Percentiles rank a stretch among this genome's conserved stretches.
Evolutionary conservation across 306 rosid genomes (phyloP).

Genomic region (Inga oerstediana): DNA sequence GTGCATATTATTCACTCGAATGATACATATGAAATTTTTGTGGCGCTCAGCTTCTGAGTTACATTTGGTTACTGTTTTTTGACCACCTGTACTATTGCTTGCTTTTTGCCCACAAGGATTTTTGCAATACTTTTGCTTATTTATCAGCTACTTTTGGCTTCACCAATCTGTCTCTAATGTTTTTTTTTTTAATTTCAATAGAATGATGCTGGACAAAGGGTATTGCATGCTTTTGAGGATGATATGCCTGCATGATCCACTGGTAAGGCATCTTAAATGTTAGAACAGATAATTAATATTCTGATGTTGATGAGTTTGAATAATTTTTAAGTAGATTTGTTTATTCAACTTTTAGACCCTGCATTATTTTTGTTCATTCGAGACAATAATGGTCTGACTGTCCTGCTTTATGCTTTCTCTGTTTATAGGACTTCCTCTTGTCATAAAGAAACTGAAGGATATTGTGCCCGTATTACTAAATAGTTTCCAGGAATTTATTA

Average conservation of each 20-base stretch:
- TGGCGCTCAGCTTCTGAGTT: slow-evolving; percentile 1
- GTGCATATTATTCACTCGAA: neutral
- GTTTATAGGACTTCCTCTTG: slow-evolving; percentile 55
- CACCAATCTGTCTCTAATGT: slow-evolving; percentile 36
- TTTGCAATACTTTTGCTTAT: neutral
- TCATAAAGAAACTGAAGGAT: slow-evolving; percentile 60
- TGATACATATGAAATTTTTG: neutral
- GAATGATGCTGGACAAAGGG: slow-evolving; percentile 53
- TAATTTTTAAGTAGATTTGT: neutral
- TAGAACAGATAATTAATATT: neutral
- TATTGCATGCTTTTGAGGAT: slow-evolving; percentile 66
- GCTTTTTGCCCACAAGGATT: slow-evolving; percentile 4
- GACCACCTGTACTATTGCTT: slow-evolving; percentile 5
- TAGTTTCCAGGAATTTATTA: slow-evolving; percentile 76
- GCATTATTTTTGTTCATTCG: neutral
- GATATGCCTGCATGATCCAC: slow-evolving; percentile 50
- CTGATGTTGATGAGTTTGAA: slow-evolving; percentile 18
- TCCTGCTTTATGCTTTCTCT: slow-evolving; percentile 35
- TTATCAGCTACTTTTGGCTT: slow-evolving; percentile 20
- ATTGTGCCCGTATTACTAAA: slow-evolving; percentile 64
- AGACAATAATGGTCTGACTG: slow-evolving; percentile 32
- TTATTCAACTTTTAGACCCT: slow-evolving; percentile 19
- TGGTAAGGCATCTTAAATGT: slow-evolving; percentile 45
- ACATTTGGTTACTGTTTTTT: neutral
- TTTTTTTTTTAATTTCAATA: slow-evolving; percentile 37